A percentile compares a stretch with the other conserved stretches of the same genome.
Conservation (phyloP, 768 basidiomycete species). For the Boletus rubroflammeus region DNA sequence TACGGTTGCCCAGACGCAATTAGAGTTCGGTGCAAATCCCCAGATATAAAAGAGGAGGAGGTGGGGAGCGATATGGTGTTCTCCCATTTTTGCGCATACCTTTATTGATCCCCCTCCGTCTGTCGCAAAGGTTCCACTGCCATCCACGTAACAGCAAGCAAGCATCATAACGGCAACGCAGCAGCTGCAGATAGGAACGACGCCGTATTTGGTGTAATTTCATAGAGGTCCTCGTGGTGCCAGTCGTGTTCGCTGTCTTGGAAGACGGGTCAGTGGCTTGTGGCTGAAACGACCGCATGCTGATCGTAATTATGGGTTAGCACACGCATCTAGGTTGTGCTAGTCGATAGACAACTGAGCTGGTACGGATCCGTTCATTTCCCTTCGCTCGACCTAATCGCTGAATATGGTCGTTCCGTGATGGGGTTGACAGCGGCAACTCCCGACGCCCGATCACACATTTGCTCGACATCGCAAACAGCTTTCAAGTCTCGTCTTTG, state of each 20-base stretch:
- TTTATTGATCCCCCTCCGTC: not conserved
- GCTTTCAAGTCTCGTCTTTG: slow-evolving; percentile 31
- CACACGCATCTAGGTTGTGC: too few relatives aligned
- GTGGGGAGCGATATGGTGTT: slow-evolving; percentile 7
- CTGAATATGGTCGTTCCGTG: slow-evolving; percentile 38
- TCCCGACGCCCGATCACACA: slow-evolving; percentile 56
- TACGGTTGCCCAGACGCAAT: slow-evolving; percentile 23
- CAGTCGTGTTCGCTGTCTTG: slow-evolving; percentile 6
- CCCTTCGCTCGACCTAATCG: slow-evolving; percentile 29
- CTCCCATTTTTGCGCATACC: slow-evolving; percentile 17
- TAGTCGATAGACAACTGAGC: slow-evolving; percentile 9
- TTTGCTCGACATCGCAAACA: slow-evolving; percentile 39
- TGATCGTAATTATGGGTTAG: slow-evolving; percentile 16
- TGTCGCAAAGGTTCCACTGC: not conserved
- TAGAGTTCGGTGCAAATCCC: slow-evolving; percentile 29
- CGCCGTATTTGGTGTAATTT: not conserved
- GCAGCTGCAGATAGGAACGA: not conserved
- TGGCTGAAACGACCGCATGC: slow-evolving; percentile 12
- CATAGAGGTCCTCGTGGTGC: slow-evolving; percentile 1
- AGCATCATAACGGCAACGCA: slow-evolving; percentile 12
- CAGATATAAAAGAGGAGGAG: slow-evolving; percentile 28
- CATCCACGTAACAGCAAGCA: slow-evolving; percentile 10
- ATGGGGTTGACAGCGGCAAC: slow-evolving; percentile 46
- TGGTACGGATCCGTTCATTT: slow-evolving; percentile 30
- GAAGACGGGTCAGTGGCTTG: slow-evolving; percentile 18